Evolutionary conservation across 164 flowering plant genomes (phyloP).

Genomic region (Vitis labrusca): DNA sequence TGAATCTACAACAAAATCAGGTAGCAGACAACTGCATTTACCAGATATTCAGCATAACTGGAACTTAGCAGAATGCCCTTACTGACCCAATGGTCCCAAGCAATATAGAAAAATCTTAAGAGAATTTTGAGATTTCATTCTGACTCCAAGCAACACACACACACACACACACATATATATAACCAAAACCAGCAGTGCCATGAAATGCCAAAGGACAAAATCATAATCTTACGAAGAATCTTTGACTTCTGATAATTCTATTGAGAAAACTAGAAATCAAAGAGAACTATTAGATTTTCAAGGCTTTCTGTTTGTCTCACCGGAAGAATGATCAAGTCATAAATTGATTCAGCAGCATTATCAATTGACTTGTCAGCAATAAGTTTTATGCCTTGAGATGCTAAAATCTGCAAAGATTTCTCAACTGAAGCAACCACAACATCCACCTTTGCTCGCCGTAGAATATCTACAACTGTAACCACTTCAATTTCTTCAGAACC

Average conservation of each 20-base stretch:
- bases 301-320: conserved; percentile 42
- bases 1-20: background rate
- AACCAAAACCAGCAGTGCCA: too few species aligned
- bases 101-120: too few species aligned
- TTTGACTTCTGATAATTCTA: too few species aligned
- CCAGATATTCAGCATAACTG: too few species aligned
- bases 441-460: conserved; percentile 79
- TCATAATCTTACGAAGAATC: background rate
- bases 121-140: too few species aligned
- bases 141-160: too few species aligned
- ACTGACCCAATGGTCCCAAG: too few species aligned
- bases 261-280: background rate
- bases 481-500: conserved; percentile 89
- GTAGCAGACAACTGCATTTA: background rate
- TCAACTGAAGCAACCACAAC: conserved; percentile 87
- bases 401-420: conserved; percentile 56
- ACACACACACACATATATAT: too few species aligned
- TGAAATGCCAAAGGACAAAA: too few species aligned
- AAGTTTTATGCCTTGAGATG: conserved; percentile 65
- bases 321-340: conserved; percentile 89
- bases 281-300: background rate
- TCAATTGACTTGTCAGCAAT: conserved; percentile 73
- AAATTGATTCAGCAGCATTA: conserved; percentile 58
- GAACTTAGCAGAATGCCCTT: too few species aligned
- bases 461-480: conserved; percentile 66